Conservation (phyloP, 805 yeast genomes). For the Helenozyma rhizophorensis region DNA sequence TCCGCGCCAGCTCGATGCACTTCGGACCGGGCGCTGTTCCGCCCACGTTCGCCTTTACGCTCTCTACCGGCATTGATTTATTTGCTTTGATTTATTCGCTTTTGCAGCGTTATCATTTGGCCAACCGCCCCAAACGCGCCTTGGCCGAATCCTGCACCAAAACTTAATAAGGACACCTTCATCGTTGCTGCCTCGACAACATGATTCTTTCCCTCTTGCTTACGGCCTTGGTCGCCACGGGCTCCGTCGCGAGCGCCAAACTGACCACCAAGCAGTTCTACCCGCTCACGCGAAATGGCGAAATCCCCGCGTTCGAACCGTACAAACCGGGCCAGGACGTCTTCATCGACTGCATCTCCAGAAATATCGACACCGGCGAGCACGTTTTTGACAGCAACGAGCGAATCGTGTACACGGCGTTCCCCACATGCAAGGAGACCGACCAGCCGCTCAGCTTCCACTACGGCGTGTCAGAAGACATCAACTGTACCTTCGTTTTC, state of each 20-base stretch:
- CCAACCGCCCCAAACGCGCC: no score
- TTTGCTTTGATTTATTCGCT: no score
- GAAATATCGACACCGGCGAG: slow-evolving; percentile 74
- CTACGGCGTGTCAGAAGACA: slow-evolving; percentile 48
- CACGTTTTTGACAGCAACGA: slow-evolving; percentile 65
- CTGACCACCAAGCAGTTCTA: slow-evolving; percentile 21
- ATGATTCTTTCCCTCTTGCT: slow-evolving; percentile 2
- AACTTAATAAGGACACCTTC: no score
- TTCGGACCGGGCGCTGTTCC: no score
- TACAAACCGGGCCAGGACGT: slow-evolving; percentile 39
- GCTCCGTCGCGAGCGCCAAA: neutral
- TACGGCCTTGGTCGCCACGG: slow-evolving; percentile 2
- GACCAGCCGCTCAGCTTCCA: slow-evolving; percentile 52
- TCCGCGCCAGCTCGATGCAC: no score
- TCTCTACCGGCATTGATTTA: no score
- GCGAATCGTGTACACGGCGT: slow-evolving; percentile 51
- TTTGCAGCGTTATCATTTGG: no score
- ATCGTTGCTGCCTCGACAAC: neutral
- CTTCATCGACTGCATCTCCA: slow-evolving; percentile 54
- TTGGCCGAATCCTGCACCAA: no score
- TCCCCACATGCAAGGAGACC: slow-evolving; percentile 65
- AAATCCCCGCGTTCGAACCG: slow-evolving; percentile 35
- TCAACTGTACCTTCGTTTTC: slow-evolving; percentile 58
- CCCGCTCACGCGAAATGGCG: slow-evolving; percentile 35
- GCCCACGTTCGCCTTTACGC: no score